Percentiles rank a stretch among this genome's conserved stretches.
Conservation (phyloP, 148 eudicot species). For the Camellia lanceoleosa region DNA sequence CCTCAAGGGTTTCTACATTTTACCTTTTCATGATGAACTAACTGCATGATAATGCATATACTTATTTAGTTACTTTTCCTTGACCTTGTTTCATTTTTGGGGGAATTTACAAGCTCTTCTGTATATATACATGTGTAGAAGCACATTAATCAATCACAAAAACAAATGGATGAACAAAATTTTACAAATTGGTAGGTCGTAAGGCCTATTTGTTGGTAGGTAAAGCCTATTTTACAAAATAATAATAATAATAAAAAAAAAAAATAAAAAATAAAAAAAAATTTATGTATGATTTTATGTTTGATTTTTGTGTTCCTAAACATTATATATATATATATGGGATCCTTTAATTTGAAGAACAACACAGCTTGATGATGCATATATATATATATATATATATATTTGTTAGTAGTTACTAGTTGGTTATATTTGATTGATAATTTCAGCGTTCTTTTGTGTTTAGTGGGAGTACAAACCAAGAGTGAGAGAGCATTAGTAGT, state of each 20-base stretch:
- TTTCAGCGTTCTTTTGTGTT: constrained; percentile 1
- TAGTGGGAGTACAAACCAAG: constrained; percentile 23
- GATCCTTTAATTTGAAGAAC: background rate
- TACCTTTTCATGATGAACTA: background rate
- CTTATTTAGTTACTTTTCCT: background rate
- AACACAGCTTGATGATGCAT: background rate
- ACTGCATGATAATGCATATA: background rate
- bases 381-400: background rate
- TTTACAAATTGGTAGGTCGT: no score
- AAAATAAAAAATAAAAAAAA: no score
- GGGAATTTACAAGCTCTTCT: background rate
- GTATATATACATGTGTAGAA: background rate
- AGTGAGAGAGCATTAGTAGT: constrained; percentile 79
- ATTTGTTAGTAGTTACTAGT: background rate
- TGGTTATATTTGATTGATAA: background rate
- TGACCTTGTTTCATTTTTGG: background rate
- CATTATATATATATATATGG: background rate
- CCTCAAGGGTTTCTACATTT: background rate
- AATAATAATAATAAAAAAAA: no score
- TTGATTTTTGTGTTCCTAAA: no score
- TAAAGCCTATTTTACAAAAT: no score
- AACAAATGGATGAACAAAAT: no score
- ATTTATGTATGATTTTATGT: no score
- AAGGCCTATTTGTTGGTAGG: no score
- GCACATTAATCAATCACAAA: no score